Conservation (phyloP, 768 basidiomycete species). For the Neoboletus subvelutipes region DNA sequence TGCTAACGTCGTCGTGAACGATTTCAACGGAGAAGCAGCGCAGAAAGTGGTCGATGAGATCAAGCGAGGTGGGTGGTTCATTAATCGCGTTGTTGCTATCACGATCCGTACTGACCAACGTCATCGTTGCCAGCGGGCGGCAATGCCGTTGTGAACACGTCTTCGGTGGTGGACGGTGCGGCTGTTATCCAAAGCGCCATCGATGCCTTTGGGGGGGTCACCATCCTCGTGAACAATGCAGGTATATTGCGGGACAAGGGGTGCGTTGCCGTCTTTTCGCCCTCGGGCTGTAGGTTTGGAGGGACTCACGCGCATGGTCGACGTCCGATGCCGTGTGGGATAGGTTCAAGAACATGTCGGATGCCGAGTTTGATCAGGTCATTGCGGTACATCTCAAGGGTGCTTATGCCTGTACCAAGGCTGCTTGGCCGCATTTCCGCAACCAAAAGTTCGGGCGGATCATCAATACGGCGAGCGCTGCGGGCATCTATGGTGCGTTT, state of each 20-base stretch:
- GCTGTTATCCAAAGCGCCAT: conserved; percentile 86
- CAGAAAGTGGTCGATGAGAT: conserved; percentile 94
- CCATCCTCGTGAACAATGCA: conserved; percentile 95
- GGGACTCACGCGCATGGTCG: background rate
- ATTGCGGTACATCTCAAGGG: conserved; percentile 92
- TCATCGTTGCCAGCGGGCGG: conserved; percentile 64
- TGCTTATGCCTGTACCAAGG: conserved; percentile 88
- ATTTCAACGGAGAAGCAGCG: conserved; percentile 84
- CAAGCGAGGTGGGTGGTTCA: conserved; percentile 53
- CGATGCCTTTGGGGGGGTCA: conserved; percentile 78
- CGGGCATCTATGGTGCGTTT: conserved; percentile 81
- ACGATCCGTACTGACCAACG: background rate
- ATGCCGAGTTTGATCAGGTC: conserved; percentile 90
- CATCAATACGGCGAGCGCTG: conserved; percentile 92
- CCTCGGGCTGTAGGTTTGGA: background rate
- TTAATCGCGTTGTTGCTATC: background rate
- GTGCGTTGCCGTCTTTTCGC: conserved; percentile 36
- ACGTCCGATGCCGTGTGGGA: background rate
- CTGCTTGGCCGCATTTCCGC: conserved; percentile 94
- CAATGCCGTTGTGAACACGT: conserved; percentile 82
- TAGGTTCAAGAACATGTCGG: conserved; percentile 97
- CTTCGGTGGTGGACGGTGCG: conserved; percentile 82
- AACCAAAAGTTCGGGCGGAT: conserved; percentile 94
- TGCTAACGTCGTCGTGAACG: conserved; percentile 94
- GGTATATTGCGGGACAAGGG: conserved; percentile 84